Conservation (phyloP, 495 filamentous ascomycete genomes). For the Amphirosellinia nigrospora region DNA sequence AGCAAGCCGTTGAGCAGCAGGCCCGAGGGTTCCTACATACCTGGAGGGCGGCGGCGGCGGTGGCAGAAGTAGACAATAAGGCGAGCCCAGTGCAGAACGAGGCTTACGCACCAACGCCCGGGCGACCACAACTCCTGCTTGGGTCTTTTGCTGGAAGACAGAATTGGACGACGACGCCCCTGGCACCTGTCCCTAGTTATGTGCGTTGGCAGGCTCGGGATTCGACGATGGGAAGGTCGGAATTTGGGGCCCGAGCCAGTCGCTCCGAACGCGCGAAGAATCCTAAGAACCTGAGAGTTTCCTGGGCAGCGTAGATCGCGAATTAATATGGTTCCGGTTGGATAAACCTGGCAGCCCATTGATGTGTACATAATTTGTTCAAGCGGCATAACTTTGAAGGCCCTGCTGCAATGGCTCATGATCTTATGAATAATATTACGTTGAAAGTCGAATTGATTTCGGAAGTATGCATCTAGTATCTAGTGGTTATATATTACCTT, state of each 20-base stretch:
- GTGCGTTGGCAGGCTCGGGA: slow-evolving; percentile 35
- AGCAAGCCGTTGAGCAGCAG: slow-evolving; percentile 30
- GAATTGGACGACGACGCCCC: slow-evolving; percentile 35
- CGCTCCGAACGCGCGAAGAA: slow-evolving; percentile 29
- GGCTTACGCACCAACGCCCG: slow-evolving; percentile 36
- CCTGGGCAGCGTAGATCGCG: slow-evolving; percentile 36
- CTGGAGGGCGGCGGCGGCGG: slow-evolving; percentile 33
- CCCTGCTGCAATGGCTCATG: neutral
- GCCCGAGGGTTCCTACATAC: slow-evolving; percentile 31
- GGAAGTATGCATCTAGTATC: neutral
- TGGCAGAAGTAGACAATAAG: slow-evolving; percentile 6
- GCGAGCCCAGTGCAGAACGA: slow-evolving; percentile 20
- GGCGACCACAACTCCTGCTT: slow-evolving; percentile 38
- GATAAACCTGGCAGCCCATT: neutral
- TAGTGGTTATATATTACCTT: neutral
- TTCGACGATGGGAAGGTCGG: slow-evolving; percentile 32
- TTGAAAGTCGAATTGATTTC: neutral
- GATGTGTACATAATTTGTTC: neutral
- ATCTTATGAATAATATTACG: slow-evolving; percentile 1
- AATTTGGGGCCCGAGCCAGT: slow-evolving; percentile 25
- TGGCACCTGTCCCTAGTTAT: slow-evolving; percentile 36
- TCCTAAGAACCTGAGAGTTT: slow-evolving; percentile 39
- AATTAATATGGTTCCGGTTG: neutral
- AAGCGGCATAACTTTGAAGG: neutral
- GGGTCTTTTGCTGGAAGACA: slow-evolving; percentile 29